Conservation (phyloP, 768 basidiomycete species). For the Kondoa subrosea region DNA sequence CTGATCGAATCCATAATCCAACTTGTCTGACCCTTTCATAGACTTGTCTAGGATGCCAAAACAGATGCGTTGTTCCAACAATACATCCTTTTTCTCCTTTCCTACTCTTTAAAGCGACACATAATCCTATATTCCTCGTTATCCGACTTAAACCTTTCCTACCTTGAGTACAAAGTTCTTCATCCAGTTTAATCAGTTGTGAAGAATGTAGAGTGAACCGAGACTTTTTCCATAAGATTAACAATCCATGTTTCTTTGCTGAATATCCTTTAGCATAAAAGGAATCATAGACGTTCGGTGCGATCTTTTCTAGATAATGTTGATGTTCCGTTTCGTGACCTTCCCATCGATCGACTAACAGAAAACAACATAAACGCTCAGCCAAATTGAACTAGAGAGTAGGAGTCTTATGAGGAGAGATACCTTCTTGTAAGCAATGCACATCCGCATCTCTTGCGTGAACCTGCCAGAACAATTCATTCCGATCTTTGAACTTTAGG, state of each 20-base stretch:
- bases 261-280: conserved; percentile 13
- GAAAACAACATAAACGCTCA: neutral
- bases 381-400: neutral
- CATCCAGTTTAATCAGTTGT: conserved; percentile 15
- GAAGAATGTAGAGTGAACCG: conserved; percentile 6
- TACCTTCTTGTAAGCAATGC: neutral
- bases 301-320: conserved; percentile 6
- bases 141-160: conserved; percentile 15
- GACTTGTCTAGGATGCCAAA: conserved; percentile 16
- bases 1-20: conserved; percentile 11
- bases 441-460: neutral
- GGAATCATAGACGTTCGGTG: conserved; percentile 10
- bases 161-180: neutral
- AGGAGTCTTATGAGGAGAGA: too few relatives aligned
- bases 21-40: conserved; percentile 17
- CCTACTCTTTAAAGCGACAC: conserved; percentile 10
- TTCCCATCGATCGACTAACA: conserved; percentile 15
- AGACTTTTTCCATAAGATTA: conserved; percentile 13
- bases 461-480: neutral
- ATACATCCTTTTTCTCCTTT: neutral
- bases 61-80: conserved; percentile 11
- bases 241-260: conserved; percentile 14
- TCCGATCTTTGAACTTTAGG: conserved; percentile 19
- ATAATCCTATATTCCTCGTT: conserved; percentile 17
- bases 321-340: conserved; percentile 14